Evolutionary conservation across 2,329 filamentous ascomycete species (phyloP).

Genomic region (Geosmithia flava): DNA sequence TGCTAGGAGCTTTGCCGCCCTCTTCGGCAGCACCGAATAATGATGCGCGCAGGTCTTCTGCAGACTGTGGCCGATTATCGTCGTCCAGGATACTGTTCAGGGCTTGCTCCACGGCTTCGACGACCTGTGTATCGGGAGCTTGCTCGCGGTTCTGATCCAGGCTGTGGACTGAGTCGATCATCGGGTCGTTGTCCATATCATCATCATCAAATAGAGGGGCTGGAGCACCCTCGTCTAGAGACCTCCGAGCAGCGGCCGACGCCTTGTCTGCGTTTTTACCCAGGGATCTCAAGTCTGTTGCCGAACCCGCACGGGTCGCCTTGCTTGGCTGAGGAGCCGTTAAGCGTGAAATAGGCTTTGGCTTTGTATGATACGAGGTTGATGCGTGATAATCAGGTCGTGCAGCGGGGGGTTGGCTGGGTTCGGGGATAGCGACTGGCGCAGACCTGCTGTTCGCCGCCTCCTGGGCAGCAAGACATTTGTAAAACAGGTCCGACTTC

Average conservation of each 20-base stretch:
- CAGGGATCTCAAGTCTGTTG: conserved; percentile 30
- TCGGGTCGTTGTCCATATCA: conserved; percentile 57
- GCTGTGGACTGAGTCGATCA: conserved; percentile 63
- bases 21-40: conserved; percentile 36
- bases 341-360: conserved; percentile 29
- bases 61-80: conserved; percentile 44
- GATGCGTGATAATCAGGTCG: conserved; percentile 14
- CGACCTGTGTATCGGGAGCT: conserved; percentile 63
- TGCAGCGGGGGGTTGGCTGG: conserved; percentile 5
- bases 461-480: conserved; percentile 85
- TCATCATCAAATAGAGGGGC: conserved; percentile 71
- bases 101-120: conserved; percentile 86
- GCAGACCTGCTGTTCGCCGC: conserved; percentile 26
- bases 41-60: conserved; percentile 52
- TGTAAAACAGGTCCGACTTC: conserved; percentile 88
- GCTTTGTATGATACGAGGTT: conserved; percentile 28
- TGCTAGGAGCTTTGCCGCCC: conserved; percentile 27
- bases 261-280: conserved; percentile 26
- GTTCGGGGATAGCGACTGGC: conserved; percentile 4
- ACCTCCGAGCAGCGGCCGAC: conserved; percentile 41
- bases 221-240: conserved; percentile 50
- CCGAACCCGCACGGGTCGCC: conserved; percentile 30
- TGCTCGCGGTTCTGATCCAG: conserved; percentile 53
- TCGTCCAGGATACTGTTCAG: conserved; percentile 87
- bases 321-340: conserved; percentile 23